A percentile compares a stretch with the other conserved stretches of the same genome.
Conservation (phyloP, 2,329 filamentous ascomycete species). For the Ceratocystis cubensis region DNA sequence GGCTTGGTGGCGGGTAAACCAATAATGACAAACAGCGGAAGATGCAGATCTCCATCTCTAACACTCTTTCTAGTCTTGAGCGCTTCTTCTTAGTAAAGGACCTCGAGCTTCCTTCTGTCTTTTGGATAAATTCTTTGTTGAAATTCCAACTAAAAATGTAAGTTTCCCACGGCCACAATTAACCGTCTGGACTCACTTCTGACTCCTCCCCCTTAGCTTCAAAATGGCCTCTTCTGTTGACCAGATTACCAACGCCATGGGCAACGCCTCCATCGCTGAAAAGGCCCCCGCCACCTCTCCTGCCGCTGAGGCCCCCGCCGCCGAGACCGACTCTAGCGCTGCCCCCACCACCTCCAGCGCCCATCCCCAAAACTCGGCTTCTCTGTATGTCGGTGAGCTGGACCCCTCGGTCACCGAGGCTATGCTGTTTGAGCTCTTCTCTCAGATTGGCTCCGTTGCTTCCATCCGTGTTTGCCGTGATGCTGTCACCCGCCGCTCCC, state of each 20-base stretch:
- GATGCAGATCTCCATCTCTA: not conserved
- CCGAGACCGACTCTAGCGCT: constrained; percentile 41
- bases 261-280: constrained; percentile 57
- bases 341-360: constrained; percentile 62
- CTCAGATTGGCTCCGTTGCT: constrained; percentile 94
- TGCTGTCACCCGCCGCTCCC: constrained; percentile 92
- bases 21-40: not conserved
- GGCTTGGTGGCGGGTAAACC: not conserved
- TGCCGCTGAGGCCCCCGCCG: constrained; percentile 63
- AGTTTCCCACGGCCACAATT: not conserved
- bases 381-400: constrained; percentile 97
- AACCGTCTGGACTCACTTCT: not conserved
- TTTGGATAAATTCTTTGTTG: constrained; percentile 22
- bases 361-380: constrained; percentile 86
- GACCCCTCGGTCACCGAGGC: constrained; percentile 96
- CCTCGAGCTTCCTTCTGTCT: constrained; percentile 12
- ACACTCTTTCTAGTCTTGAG: constrained; percentile 1
- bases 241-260: constrained; percentile 68
- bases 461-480: constrained; percentile 99
- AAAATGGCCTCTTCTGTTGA: constrained; percentile 60
- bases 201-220: constrained; percentile 4
- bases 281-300: constrained; percentile 53
- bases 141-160: constrained; percentile 20
- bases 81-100: constrained; percentile 6
- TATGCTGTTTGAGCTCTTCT: constrained; percentile 99